Evolutionary conservation across 257 asterid genomes (phyloP), one percentile per base, ranked within the genome.

Genomic region (Dorcoceras hygrometricum): DNA sequence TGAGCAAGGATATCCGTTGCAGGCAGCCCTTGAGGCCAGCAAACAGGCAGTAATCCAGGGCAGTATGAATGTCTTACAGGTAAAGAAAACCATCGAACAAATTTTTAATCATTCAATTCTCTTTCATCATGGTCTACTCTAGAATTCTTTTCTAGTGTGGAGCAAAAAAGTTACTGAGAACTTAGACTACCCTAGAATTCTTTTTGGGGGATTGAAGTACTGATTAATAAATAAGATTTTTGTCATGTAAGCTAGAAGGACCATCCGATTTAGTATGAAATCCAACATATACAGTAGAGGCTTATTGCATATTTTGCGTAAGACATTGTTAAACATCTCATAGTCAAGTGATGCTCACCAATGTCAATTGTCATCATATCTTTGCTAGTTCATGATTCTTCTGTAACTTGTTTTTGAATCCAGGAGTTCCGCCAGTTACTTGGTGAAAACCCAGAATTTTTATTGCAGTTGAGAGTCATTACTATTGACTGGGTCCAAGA

Each of bases 401-500:
- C 23, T 57, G 3, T 68, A 25, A 57, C 56, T 73, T 77, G 60
- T 81, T 7, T 43, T 14, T 71, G 28, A 46, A 69, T 66, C 46
- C 84, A 93, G 99, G 94, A 90, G 62, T 84, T 93, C 76, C 84
- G 77, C 26, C 82, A 72, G 71, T 95, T 93, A 75, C 90, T 93
- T 85, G 90, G 83, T 80, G 96, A 81, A 76, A 80, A 84, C 74
- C 61, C 83, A 71, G 91, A 81, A 68, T 73, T 86, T 66, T 73
- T 88, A 54, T 65, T 86, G 64, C 86, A 83, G 77, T 76, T 93
- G 90, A 85, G 92, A 84, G 95, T 84, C 67, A 71, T 70, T 54
- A 83, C 80, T 62, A 65, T 82, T 59, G 86, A 79, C 71, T 86
- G 96, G 95, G 90, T 93, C 68, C 95, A 82, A 79, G 95, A 90